Base-by-base conservation (phyloP, 805 yeast species). In the Ogataea parapolymorpha region DNA sequence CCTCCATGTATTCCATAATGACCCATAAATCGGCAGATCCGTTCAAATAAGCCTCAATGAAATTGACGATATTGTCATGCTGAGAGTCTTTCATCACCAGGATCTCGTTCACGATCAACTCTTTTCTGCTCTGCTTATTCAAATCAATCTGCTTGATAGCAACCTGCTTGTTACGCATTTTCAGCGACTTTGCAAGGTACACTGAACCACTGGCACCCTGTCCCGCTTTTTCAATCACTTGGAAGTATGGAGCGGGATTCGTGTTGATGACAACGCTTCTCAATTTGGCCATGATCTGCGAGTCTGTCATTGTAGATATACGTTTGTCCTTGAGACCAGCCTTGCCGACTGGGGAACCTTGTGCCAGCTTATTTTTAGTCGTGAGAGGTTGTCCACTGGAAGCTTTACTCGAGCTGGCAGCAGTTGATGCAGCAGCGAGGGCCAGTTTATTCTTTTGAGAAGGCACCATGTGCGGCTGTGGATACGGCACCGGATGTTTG, bases 1-100 rank as follows among this genome's bases (percentile, higher is more conserved):
- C 99, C 67, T 95, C 97, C 99, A 93, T 93, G 62, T 81, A 95
- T 64, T 93, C 99, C 99, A 93, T 93, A 24, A 95, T 85, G n/a
- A 93, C 99, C 96, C 98, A 91, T 45, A 93, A 70, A 56, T 93
- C 97, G 44, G 77, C 74, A 35, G 74, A 70, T 4, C 88, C 87
- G 40, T 89, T 74, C 48, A 91, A 67, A 57, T 87, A 95, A 1
- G 96, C 88, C 58, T 91, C 98, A 45, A 93, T 66, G 64, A 87
- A 93, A 61, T 91, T 93, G 44, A 93, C 99, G 64, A 93, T 93
- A 61, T 93, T 93, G 46, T 85, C 82, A 66, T 93, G 98, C 49
- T 85, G 90, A 12, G 95, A 82, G 57, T 89, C 97, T 61, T 88
- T 88, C 99, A 93, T 93, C 17, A 93, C 97, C 53, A 91, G 67